Percentiles rank a stretch among this genome's conserved stretches.
Evolutionary conservation across 352 stramenopile genomes (phyloP).

Genomic region (Discostella stelligera): DNA sequence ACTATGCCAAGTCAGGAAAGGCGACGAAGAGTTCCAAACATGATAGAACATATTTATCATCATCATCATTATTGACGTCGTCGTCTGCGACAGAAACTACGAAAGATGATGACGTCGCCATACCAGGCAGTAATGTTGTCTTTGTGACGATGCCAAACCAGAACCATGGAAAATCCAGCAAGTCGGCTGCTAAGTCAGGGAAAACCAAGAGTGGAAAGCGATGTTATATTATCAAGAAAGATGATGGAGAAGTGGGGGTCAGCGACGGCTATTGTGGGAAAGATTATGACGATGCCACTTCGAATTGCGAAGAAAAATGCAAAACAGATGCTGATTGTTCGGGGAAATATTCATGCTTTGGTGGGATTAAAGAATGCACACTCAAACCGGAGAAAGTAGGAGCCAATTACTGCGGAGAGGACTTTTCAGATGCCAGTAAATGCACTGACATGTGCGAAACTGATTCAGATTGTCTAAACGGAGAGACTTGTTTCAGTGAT

Average conservation of each 20-base stretch:
- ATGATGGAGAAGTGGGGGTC: conserved; percentile 15
- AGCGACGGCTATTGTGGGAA: conserved; percentile 50
- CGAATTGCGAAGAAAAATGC: conserved; percentile 2
- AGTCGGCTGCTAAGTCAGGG: neutral
- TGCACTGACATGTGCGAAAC: neutral
- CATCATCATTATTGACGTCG: too few species aligned
- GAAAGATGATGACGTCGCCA: neutral
- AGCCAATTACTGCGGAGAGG: conserved; percentile 48
- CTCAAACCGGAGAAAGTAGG: conserved; percentile 16
- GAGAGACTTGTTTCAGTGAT: conserved; percentile 65
- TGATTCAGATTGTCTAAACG: conserved; percentile 33
- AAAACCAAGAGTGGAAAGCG: conserved; percentile 9
- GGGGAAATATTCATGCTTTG: conserved; percentile 80
- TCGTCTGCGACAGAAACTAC: neutral
- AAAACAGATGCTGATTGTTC: conserved; percentile 2
- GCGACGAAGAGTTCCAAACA: neutral
- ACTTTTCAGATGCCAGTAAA: conserved; percentile 11
- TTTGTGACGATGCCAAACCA: neutral
- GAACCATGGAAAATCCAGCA: neutral
- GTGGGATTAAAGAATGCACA: conserved; percentile 42
- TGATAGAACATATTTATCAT: too few species aligned
- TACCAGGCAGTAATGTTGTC: too few species aligned
- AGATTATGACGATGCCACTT: conserved; percentile 15
- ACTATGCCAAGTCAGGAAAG: conserved; percentile 11
- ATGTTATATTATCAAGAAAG: neutral